Conservation (phyloP, 2,329 filamentous ascomycete genomes). For the Talaromyces sp. region DNA sequence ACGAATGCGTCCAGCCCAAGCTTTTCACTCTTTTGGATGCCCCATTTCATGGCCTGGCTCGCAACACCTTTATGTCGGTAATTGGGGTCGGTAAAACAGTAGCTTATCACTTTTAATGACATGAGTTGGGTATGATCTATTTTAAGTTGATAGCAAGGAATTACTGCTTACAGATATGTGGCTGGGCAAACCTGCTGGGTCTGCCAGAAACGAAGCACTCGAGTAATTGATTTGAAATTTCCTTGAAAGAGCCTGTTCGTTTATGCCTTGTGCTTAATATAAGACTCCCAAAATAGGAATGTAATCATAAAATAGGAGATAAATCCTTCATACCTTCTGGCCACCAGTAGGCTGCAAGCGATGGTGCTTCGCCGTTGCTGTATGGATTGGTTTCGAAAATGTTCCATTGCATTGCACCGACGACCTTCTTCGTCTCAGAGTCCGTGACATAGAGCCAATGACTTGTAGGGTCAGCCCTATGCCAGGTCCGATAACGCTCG, state of each 20-base stretch:
- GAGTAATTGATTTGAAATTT: not conserved
- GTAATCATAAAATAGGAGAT: not conserved
- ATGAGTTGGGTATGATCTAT: not conserved
- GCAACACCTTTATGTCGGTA: not conserved
- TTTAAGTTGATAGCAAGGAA: too few species aligned
- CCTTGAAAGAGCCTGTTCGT: not conserved
- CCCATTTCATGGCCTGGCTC: not conserved
- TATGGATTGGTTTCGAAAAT: slow-evolving; percentile 3
- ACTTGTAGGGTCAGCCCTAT: not conserved
- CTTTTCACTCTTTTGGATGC: not conserved
- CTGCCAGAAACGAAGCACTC: not conserved
- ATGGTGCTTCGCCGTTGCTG: not conserved
- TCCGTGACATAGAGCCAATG: not conserved
- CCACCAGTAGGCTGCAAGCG: slow-evolving; percentile 1
- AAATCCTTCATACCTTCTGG: not conserved
- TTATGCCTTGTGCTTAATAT: not conserved
- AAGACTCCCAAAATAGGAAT: not conserved
- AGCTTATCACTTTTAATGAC: not conserved
- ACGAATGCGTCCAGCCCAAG: not conserved
- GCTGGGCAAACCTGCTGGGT: not conserved
- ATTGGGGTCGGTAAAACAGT: not conserved
- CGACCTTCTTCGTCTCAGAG: not conserved
- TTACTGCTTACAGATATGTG: not conserved
- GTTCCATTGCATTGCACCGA: not conserved
- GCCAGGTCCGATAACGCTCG: not conserved